Conservation (phyloP, 805 yeast genomes). For the Candida nonsorbophila region DNA sequence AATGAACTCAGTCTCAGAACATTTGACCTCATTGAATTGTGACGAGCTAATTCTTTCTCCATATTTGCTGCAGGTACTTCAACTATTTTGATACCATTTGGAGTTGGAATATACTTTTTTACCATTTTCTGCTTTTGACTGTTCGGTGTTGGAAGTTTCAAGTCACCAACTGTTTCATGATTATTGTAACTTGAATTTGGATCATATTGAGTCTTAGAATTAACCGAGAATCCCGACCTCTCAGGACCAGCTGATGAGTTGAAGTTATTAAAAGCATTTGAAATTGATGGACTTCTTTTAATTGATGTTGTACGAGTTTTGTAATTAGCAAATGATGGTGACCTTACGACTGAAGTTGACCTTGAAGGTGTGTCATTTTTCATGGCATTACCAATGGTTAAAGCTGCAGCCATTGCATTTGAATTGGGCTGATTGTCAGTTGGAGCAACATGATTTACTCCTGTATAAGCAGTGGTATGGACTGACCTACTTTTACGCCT, state of each 20-base stretch:
- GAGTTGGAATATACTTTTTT: conserved; percentile 69
- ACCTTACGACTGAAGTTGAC: too few relatives aligned
- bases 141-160: conserved; percentile 20
- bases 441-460: conserved; percentile 33
- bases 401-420: conserved; percentile 41
- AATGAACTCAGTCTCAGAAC: conserved; percentile 16
- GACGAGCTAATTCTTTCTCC: conserved; percentile 32
- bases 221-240: background rate
- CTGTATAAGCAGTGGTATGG: conserved; percentile 35
- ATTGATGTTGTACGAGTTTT: background rate
- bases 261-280: too few relatives aligned
- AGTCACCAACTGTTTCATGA: conserved; percentile 29
- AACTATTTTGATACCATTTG: conserved; percentile 61
- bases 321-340: background rate
- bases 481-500: conserved; percentile 27
- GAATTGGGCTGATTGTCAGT: conserved; percentile 28
- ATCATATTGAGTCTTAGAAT: conserved; percentile 3
- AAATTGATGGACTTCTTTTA: too few relatives aligned
- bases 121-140: conserved; percentile 38
- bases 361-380: conserved; percentile 4
- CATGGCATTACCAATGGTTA: conserved; percentile 32
- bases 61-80: conserved; percentile 56
- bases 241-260: background rate
- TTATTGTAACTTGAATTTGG: conserved; percentile 25
- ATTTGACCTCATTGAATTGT: conserved; percentile 34